A percentile compares a stretch with the other conserved stretches of the same genome.
phyloP scores from a whole-genome alignment of 106 monocot genomes.

The Dactylorhiza incarnata region DNA sequence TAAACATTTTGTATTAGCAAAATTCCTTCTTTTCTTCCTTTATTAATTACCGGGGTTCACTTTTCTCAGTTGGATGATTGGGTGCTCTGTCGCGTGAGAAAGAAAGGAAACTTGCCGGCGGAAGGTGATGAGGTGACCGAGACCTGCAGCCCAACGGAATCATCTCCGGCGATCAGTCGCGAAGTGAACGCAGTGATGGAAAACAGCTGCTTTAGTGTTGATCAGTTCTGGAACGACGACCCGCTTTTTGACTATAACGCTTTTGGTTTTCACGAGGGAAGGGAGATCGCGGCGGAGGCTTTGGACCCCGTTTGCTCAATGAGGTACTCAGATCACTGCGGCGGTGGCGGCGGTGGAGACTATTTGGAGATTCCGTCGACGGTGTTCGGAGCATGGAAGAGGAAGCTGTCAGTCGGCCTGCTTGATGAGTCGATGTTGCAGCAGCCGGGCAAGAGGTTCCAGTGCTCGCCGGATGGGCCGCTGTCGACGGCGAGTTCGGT shows the following conservation, averaged over 20 bases:
- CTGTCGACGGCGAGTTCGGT: background rate
- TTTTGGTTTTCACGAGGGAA: background rate
- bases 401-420: background rate
- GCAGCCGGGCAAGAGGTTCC: constrained; percentile 6
- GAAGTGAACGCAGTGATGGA: background rate
- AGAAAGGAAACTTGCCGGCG: background rate
- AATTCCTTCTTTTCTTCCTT: too few species aligned
- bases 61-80: constrained; percentile 9
- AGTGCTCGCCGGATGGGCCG: background rate
- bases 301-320: background rate
- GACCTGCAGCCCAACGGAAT: background rate
- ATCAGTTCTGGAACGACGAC: background rate
- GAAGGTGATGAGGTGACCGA: background rate
- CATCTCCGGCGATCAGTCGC: background rate
- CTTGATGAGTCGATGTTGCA: constrained; percentile 4
- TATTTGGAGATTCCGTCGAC: background rate
- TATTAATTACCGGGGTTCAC: background rate
- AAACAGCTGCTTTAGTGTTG: background rate
- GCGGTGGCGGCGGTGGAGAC: background rate
- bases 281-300: background rate
- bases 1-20: background rate
- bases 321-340: background rate
- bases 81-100: constrained; percentile 6
- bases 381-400: background rate
- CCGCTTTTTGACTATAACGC: background rate